Conservation (phyloP, 176 grass and related monocot genomes). For the Aegilops bicornis region DNA sequence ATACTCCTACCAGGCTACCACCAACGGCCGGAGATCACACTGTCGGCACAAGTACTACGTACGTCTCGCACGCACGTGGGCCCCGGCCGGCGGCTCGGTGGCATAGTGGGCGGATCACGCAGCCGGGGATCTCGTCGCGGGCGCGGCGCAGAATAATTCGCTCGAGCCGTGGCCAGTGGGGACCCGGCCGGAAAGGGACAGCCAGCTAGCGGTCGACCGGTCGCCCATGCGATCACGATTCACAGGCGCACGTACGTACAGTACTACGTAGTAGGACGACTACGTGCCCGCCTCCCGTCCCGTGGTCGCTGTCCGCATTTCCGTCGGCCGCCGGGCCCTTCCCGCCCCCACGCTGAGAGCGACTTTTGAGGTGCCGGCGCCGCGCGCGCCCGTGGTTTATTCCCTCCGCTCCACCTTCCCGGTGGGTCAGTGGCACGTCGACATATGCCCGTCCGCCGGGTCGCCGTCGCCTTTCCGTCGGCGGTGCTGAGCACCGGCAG, state of each 20-base stretch:
- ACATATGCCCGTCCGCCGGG: not conserved
- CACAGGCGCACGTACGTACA: no score
- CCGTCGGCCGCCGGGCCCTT: no score
- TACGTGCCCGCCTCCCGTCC: no score
- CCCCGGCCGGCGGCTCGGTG: not conserved
- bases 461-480: not conserved
- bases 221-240: no score
- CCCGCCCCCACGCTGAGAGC: no score
- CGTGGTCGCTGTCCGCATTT: no score
- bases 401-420: not conserved
- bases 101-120: slow-evolving; percentile 33
- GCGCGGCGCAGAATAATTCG: slow-evolving; percentile 33
- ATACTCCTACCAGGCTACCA: no score
- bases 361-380: no score
- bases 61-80: not conserved
- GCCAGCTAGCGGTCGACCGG: not conserved
- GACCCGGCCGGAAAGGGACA: not conserved
- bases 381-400: no score
- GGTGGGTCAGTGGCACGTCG: not conserved
- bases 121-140: slow-evolving; percentile 19
- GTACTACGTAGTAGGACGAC: no score
- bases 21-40: not conserved
- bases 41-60: not conserved
- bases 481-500: not conserved
- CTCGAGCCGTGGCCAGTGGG: not conserved